A percentile compares a stretch with the other conserved stretches of the same genome.
These are phyloP conservation scores for Haplosporangium gracile DNA, from an alignment of 192 early-diverging fungal genomes.

Conservation along the genomic window DNA sequence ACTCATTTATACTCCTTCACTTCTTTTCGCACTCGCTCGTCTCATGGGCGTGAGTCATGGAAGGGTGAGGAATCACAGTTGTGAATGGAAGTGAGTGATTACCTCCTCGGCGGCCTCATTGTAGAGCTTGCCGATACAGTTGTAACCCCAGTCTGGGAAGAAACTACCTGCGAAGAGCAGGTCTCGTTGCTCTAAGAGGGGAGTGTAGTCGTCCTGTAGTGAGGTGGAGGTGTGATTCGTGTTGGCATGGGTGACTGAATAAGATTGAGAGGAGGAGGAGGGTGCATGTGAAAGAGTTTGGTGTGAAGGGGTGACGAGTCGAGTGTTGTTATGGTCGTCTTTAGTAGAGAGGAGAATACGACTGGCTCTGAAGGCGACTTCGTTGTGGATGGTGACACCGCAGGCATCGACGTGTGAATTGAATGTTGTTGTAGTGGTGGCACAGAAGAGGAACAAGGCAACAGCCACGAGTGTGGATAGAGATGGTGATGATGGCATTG, in stretches of 20 bases:
- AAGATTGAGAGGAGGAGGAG: not conserved
- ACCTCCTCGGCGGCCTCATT: slow-evolving; percentile 55
- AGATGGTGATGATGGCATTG: too few species aligned
- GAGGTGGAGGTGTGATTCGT: not conserved
- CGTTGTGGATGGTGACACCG: slow-evolving; percentile 58
- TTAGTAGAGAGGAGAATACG: slow-evolving; percentile 29
- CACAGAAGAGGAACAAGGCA: too few species aligned
- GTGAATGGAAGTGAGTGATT: not conserved
- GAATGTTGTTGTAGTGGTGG: too few species aligned
- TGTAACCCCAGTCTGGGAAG: slow-evolving; percentile 56
- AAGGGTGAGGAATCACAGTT: not conserved
- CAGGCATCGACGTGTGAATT: slow-evolving; percentile 25
- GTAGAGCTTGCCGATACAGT: slow-evolving; percentile 52
- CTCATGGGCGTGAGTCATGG: not conserved
- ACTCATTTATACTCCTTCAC: not conserved
- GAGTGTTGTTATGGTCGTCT: not conserved
- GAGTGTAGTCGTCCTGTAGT: slow-evolving; percentile 17
- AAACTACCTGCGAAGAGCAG: slow-evolving; percentile 43
- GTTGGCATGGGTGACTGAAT: not conserved
- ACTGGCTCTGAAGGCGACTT: slow-evolving; percentile 52
- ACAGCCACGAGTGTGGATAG: too few species aligned
- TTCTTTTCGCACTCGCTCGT: not conserved
- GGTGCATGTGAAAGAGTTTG: not conserved
- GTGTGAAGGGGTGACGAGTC: not conserved
- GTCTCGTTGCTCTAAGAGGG: slow-evolving; percentile 33